Conservation (phyloP, 306 rosid species). For the Purshia tridentata region DNA sequence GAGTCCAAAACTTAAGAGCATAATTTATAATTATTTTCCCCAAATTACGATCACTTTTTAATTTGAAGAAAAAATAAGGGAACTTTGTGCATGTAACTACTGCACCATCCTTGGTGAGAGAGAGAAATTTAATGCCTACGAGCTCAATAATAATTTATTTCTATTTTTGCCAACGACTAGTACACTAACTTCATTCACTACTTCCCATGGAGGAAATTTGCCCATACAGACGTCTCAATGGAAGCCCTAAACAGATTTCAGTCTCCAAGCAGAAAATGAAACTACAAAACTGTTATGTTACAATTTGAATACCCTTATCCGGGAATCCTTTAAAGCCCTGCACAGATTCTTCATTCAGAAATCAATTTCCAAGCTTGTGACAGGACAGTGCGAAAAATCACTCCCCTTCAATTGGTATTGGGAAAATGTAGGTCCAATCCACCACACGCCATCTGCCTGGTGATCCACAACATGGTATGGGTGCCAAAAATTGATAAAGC, state of each 20-base stretch:
- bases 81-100: too few relatives aligned
- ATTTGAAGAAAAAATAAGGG: too few relatives aligned
- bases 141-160: too few relatives aligned
- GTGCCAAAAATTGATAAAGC: neutral
- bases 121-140: too few relatives aligned
- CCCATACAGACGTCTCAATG: slow-evolving; percentile 32
- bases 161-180: neutral
- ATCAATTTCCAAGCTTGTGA: slow-evolving; percentile 9
- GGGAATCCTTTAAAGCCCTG: slow-evolving; percentile 24
- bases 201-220: slow-evolving; percentile 38
- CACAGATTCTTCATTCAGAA: slow-evolving; percentile 21
- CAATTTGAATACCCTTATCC: slow-evolving; percentile 16
- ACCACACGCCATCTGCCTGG: slow-evolving; percentile 17
- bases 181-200: slow-evolving; percentile 23
- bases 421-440: slow-evolving; percentile 4
- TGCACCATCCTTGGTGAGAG: too few relatives aligned
- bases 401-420: slow-evolving; percentile 12
- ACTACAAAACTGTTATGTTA: slow-evolving; percentile 28
- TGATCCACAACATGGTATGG: neutral
- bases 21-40: too few relatives aligned
- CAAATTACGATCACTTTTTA: too few relatives aligned
- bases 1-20: too few relatives aligned
- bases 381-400: slow-evolving; percentile 21
- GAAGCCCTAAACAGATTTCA: slow-evolving; percentile 40
- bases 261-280: slow-evolving; percentile 22